Base-by-base conservation (phyloP, 2,329 filamentous ascomycete genomes). In the Blumeriella jaapii region DNA sequence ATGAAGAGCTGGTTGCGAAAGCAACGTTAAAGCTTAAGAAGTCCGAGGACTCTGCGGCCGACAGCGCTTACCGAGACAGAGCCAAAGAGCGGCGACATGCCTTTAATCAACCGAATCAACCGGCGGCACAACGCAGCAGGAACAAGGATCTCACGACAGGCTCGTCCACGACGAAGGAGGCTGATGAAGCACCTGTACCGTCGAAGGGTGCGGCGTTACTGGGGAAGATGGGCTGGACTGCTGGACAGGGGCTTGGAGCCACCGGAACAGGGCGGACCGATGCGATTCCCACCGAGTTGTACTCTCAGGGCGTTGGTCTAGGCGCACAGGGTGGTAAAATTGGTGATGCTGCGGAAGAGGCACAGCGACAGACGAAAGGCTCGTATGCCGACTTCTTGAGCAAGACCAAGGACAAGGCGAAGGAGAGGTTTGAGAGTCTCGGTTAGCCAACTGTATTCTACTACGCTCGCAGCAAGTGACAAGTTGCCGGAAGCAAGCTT, bases 141-240 rank as follows among this genome's bases (percentile, higher is more conserved):
- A 37, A 37, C n/a, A 54, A 57, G 35, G 51, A 56, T 29, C 31
- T 25, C 24, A 47, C 47, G 22, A 35, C 35, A 14, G 41, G 46
- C 0, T 31, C 18, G 16, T 28, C 40, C 6, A 20, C 37, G 2
- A 49, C 42, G 5, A 54, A 58, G 6, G 61, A 65, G 36, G 49
- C 59, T 13, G 62, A 64, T 27, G 44, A 55, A 12, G 26, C 54
- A 6, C 58, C 64, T 5, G 53, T 55, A 31, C 59, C 63, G 40
- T 75, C 72, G 22, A 82, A 78, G 55, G 77, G 78, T 9, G 74
- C 74, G 0, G 71, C 73, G 3, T 65, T 83, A 51, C 62, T 84
- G 24, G 72, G 74, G 24, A 83, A 82, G 61, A 80, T 82, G 72
- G 79, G 79, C 16, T 83, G 78, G 78, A 72, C 62, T 14, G 62